Conservation (phyloP, 768 basidiomycete genomes). For the Russula sp. region DNA sequence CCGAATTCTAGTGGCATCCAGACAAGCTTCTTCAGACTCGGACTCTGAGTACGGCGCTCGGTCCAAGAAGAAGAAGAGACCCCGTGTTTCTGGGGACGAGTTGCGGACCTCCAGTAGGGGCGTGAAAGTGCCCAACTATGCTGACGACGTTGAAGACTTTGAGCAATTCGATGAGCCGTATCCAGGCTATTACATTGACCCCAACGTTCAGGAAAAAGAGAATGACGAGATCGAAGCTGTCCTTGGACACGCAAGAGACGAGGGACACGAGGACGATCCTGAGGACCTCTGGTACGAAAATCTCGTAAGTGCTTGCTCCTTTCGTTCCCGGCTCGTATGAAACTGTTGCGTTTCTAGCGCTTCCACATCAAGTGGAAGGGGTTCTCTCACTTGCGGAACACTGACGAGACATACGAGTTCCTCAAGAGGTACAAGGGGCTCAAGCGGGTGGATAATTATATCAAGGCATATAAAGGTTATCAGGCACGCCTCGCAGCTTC, state of each 20-base stretch:
- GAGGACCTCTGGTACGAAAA: constrained; percentile 87
- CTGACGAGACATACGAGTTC: constrained; percentile 97
- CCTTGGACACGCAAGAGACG: constrained; percentile 81
- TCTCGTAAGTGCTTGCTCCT: constrained; percentile 49
- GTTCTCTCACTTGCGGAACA: constrained; percentile 97
- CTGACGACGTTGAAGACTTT: constrained; percentile 63
- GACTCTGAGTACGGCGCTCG: constrained; percentile 86
- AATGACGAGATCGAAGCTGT: constrained; percentile 94
- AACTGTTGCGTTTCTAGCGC: constrained; percentile 52
- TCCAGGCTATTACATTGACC: constrained; percentile 54
- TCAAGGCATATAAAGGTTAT: constrained; percentile 82
- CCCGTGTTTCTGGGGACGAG: constrained; percentile 57
- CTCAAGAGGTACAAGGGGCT: constrained; percentile 92
- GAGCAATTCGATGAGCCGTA: constrained; percentile 75
- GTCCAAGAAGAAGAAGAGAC: constrained; percentile 81
- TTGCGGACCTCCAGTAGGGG: constrained; percentile 75
- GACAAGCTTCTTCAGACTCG: constrained; percentile 67
- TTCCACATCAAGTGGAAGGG: constrained; percentile 99
- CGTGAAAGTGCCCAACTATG: constrained; percentile 78
- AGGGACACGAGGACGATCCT: constrained; percentile 68
- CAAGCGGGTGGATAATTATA: constrained; percentile 98
- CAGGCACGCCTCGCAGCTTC: constrained; percentile 62
- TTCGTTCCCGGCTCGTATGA: constrained; percentile 24
- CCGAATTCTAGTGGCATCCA: constrained; percentile 40
- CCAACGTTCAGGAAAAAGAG: constrained; percentile 48